Conservation (phyloP, 768 basidiomycete species). For the Melanogaster broomeanus region DNA sequence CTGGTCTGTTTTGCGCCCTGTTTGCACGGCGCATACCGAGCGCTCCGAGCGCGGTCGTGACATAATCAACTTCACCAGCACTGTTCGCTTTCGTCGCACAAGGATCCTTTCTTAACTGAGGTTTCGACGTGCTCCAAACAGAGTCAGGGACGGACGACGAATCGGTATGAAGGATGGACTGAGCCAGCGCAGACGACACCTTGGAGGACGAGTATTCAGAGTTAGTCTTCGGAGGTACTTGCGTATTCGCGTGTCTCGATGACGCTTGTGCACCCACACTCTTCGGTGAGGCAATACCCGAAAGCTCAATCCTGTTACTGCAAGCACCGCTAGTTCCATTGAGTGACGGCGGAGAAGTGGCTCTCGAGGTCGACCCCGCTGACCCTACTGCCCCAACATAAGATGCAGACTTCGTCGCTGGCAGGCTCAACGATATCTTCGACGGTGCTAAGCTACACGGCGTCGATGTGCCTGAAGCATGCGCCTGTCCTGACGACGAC, state of each 20-base stretch:
- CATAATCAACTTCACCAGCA: constrained; percentile 9
- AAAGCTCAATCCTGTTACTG: constrained; percentile 10
- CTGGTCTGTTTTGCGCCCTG: constrained; percentile 18
- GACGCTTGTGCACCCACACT: constrained; percentile 6
- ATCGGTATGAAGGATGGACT: constrained; percentile 15
- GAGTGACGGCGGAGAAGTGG: constrained; percentile 9
- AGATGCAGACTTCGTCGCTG: constrained; percentile 11
- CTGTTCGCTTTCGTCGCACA: constrained; percentile 18
- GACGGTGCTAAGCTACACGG: constrained; percentile 12
- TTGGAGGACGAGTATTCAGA: constrained; percentile 9
- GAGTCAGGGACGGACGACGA: constrained; percentile 7
- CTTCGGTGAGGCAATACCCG: constrained; percentile 21
- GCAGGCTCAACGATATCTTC: constrained; percentile 16
- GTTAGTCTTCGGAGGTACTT: constrained; percentile 2
- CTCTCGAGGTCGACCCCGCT: constrained; percentile 6
- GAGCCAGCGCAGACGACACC: constrained; percentile 4
- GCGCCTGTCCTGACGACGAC: constrained; percentile 5
- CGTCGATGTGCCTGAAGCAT: constrained; percentile 5
- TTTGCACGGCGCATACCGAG: constrained; percentile 32
- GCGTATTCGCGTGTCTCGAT: constrained; percentile 4
- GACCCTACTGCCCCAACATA: constrained; percentile 1
- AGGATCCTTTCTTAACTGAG: constrained; percentile 12
- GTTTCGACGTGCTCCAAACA: constrained; percentile 16
- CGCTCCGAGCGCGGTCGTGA: constrained; percentile 26
- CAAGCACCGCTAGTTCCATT: neutral